phyloP scores from a whole-genome alignment of 2,329 filamentous ascomycete species.

The Rutstroemia sp. region DNA sequence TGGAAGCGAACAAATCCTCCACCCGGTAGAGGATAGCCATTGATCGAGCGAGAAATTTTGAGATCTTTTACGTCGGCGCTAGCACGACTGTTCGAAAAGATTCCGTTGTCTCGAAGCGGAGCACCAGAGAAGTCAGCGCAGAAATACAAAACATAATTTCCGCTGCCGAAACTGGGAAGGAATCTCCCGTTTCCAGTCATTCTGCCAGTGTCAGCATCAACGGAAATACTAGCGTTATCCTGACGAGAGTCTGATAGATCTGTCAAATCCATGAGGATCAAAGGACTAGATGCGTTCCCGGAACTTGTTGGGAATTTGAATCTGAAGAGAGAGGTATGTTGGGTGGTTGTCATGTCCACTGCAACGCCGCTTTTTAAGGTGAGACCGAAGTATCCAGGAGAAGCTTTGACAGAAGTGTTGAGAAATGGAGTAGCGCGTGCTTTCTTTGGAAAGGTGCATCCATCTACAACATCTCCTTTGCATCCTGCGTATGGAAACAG shows the following conservation, averaged over 20 bases:
- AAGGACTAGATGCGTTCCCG: conserved; percentile 37
- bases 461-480: conserved; percentile 51
- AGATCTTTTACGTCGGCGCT: conserved; percentile 40
- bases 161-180: conserved; percentile 56
- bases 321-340: conserved; percentile 56
- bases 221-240: conserved; percentile 48
- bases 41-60: conserved; percentile 44
- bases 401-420: conserved; percentile 45
- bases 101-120: conserved; percentile 50
- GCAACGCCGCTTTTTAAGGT: conserved; percentile 47
- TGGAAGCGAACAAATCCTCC: conserved; percentile 59
- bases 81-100: conserved; percentile 52
- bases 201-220: conserved; percentile 49
- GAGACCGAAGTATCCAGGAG: conserved; percentile 59
- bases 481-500: conserved; percentile 61
- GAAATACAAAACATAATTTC: conserved; percentile 53
- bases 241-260: conserved; percentile 54
- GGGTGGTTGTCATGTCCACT: conserved; percentile 60
- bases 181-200: conserved; percentile 57
- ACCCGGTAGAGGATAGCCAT: conserved; percentile 47
- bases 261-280: conserved; percentile 58
- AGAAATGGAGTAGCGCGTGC: conserved; percentile 33
- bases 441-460: conserved; percentile 51
- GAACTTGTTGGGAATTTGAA: conserved; percentile 49
- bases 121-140: conserved; percentile 61